These are phyloP conservation scores for Aspergillus carlsbadensis DNA, from an alignment of 495 filamentous ascomycete genomes.

Conservation along the genomic window DNA sequence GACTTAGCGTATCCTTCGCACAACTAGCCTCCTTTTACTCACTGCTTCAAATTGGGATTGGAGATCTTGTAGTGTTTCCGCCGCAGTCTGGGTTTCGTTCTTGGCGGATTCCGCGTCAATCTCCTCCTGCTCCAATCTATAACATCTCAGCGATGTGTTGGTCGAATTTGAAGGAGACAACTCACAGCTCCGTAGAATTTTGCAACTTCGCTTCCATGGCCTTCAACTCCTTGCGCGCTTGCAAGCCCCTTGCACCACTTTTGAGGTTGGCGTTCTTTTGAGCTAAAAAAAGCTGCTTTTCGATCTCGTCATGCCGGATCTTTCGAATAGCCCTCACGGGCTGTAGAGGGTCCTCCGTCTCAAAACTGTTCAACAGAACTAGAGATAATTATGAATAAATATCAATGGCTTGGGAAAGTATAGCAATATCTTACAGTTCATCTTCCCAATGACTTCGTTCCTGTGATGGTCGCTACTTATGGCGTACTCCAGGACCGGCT, in stretches of 20 bases:
- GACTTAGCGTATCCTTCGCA: not conserved
- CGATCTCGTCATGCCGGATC: constrained; percentile 56
- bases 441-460: constrained; percentile 56
- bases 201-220: constrained; percentile 62
- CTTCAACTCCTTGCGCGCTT: constrained; percentile 68
- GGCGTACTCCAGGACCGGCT: constrained; percentile 63
- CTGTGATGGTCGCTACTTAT: constrained; percentile 62
- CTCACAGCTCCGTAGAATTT: constrained; percentile 50
- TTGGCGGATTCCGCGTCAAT: constrained; percentile 54
- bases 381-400: not conserved
- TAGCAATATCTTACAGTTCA: constrained; percentile 44
- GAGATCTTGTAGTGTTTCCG: constrained; percentile 60
- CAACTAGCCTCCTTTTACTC: constrained; percentile 10
- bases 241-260: constrained; percentile 69
- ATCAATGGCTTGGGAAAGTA: constrained; percentile 15
- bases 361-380: constrained; percentile 47
- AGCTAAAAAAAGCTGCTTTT: constrained; percentile 61
- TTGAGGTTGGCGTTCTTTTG: constrained; percentile 70
- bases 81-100: constrained; percentile 61
- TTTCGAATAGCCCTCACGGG: constrained; percentile 59
- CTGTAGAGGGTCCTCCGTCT: constrained; percentile 50
- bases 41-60: constrained; percentile 56
- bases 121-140: constrained; percentile 54
- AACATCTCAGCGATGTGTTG: constrained; percentile 3
- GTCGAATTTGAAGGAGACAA: not conserved